Evolutionary conservation across 108 stramenopile genomes (phyloP), one percentile per base, ranked within the genome.

Genomic region (Thalassiosira profunda): DNA sequence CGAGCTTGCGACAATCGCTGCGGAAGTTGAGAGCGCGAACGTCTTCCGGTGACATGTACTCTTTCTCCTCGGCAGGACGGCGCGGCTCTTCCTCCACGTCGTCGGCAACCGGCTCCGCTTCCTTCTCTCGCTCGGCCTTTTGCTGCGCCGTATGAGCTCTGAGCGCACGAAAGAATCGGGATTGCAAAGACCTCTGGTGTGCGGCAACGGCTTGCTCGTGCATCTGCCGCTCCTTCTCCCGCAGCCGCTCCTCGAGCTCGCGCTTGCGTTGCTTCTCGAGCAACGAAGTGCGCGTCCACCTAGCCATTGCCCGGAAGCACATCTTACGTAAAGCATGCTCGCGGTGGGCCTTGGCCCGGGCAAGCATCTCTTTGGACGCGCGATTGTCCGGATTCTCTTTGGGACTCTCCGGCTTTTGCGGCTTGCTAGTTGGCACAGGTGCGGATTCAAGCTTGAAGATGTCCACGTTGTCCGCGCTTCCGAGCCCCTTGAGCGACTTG

Each of bases 381-480:
- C 15, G 48, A 20, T 28, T 28, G 29, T 18, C 48, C 12, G 38
- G 38, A n/a, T n/a, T n/a, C n/a, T n/a, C n/a, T 40, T 40, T 40
- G 12, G 38, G 38, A 12, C 9, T 12, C 38, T 40, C 38, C 38
- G 9, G 11, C 12, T 11, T 40, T 12, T 40, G 38, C 9, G 38
- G 38, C 12, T 9, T 40, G 38, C 9, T 40, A 12, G 38, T n/a
- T n/a, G n/a, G n/a, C n/a, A n/a, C n/a, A n/a, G n/a, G n/a, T n/a
- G n/a, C n/a, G n/a, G n/a, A n/a, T n/a, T n/a, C n/a, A n/a, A n/a
- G n/a, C 14, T 31, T 35, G 28, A 61, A 61, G 20, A 61, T 61
- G 43, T 61, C 60, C n/a, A 61, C 41, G 47, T 61, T 42, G 2
- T 61, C 42, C 4, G 18, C 48, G 7, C 10, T 2, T 49, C 10